Evolutionary conservation across 495 filamentous ascomycete species (phyloP), one percentile per base, ranked within the genome.

Genomic region (Penicillium paradoxum): DNA sequence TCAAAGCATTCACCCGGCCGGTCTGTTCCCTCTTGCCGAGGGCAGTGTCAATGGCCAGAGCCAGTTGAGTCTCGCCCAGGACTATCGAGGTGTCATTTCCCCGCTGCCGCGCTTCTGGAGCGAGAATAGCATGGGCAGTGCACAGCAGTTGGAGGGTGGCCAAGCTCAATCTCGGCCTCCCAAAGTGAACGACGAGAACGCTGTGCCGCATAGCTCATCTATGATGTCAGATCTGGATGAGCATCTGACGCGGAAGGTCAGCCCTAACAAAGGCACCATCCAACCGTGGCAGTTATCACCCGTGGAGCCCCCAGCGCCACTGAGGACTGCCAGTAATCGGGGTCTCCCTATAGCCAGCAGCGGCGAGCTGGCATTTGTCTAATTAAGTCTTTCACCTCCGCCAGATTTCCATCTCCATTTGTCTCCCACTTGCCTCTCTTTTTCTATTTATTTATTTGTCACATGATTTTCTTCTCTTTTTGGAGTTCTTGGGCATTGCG

Each of bases 81-180:
- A 72, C 33, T 76, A 76, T 44, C 69, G 70, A 0, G 65, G 68
- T 8, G 68, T 66, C n/a, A 71, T 76, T 45, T 64, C 73, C n/a
- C 70, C 72, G 1, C 62, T 76, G 4, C 73, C 73, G 9, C 67
- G 64, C n/a, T 71, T 70, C 51, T 70, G 66, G 63, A 76, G 71
- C 42, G 70, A 76, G 25, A 54, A 61, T 19, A 73, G 70, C 39
- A 38, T 76, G 34, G 59, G 51, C 43, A 68, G 65, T 59, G 42
- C 48, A 18, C 59, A 48, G 24, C 67, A 52, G 2, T 47, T 61
- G 29, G 68, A 60, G 9, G 56, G 51, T 15, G 8, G 4, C 48
- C 51, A 63, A n/a, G 36, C 41, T 17, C 56, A 53, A 29, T 27
- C 49, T 27, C n/a, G 14, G 13, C 19, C 48, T 8, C 49, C 14